A percentile compares a stretch with the other conserved stretches of the same genome.
phyloP scores from a whole-genome alignment of 164 flowering plant species.

The Tetrastigma voinierianum region DNA sequence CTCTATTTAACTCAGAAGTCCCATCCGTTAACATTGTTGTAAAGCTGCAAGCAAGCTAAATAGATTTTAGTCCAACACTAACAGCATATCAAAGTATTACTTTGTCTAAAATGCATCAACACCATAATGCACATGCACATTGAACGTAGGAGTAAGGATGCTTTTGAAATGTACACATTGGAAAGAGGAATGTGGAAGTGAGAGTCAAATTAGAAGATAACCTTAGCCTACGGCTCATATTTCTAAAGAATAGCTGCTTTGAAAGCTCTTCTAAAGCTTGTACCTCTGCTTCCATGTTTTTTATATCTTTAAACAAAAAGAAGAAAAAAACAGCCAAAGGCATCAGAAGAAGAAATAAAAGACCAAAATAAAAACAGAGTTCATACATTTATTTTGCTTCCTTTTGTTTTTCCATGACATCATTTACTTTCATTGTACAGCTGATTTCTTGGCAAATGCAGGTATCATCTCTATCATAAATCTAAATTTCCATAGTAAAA shows the following conservation, averaged over 20 bases:
- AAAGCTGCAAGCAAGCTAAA: no score
- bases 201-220: slow-evolving; percentile 13
- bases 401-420: slow-evolving; percentile 58
- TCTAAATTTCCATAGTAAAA: slow-evolving; percentile 13
- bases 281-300: slow-evolving; percentile 86
- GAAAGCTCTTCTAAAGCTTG: slow-evolving; percentile 92
- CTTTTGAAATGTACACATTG: neutral
- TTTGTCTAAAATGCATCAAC: neutral
- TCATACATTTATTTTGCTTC: slow-evolving; percentile 64
- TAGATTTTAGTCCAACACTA: neutral
- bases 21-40: no score
- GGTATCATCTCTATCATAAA: no score
- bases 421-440: no score
- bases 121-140: neutral
- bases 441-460: no score
- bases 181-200: neutral
- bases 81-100: neutral
- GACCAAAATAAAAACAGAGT: no score
- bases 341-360: neutral
- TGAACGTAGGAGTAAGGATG: neutral
- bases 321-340: neutral
- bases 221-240: slow-evolving; percentile 96
- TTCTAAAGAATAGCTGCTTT: slow-evolving; percentile 88
- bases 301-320: slow-evolving; percentile 56
- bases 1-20: no score